Conservation (phyloP, 345 rosid species). For the Kandelia obovata region DNA sequence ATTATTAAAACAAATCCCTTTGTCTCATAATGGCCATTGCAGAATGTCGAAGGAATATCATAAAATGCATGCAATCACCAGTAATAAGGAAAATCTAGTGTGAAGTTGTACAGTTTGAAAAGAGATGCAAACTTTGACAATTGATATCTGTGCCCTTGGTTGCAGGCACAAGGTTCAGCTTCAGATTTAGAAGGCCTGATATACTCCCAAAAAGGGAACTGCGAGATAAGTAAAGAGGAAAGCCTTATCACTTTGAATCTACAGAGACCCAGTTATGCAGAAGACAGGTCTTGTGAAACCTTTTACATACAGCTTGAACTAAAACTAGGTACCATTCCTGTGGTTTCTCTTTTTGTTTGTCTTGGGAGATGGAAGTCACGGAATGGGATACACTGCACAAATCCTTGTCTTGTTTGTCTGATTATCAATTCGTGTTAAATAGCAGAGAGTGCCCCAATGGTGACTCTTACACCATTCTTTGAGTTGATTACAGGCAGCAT, state of each 20-base stretch:
- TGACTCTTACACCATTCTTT: background rate
- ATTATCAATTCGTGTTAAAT: background rate
- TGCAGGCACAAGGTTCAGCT: slow-evolving; percentile 68
- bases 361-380: slow-evolving; percentile 3
- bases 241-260: background rate
- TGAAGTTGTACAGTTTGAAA: background rate
- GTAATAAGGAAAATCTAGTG: background rate
- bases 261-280: background rate
- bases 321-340: background rate
- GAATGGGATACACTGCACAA: background rate
- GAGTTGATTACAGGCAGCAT: too few relatives aligned
- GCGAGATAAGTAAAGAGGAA: slow-evolving; percentile 53
- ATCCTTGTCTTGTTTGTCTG: background rate
- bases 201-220: slow-evolving; percentile 72
- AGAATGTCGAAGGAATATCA: too few relatives aligned
- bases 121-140: background rate
- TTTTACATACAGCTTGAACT: background rate
- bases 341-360: slow-evolving; percentile 3
- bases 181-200: slow-evolving; percentile 72
- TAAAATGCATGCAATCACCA: too few relatives aligned
- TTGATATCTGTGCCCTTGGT: background rate
- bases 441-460: background rate
- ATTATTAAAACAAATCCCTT: too few relatives aligned
- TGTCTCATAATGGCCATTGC: too few relatives aligned
- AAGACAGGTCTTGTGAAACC: background rate